Evolutionary conservation across 257 asterid genomes (phyloP).

Genomic region (Solanum boliviense): DNA sequence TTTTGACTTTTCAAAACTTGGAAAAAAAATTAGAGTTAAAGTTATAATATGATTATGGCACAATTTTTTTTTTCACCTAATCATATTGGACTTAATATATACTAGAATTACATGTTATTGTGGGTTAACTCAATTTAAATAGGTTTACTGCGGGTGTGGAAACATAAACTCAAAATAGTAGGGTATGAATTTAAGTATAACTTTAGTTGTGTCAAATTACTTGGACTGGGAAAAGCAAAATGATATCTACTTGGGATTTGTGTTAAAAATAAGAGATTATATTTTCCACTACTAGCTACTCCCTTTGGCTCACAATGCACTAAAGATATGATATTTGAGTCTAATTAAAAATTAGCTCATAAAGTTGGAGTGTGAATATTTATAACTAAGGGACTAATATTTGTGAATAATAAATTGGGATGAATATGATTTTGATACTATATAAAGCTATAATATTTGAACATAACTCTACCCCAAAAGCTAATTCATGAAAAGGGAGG

Average conservation of each 20-base stretch:
- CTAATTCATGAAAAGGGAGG: no score
- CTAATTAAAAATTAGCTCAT: no score
- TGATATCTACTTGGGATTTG: neutral
- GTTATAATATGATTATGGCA: neutral
- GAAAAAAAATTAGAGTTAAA: no score
- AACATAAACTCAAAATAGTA: neutral
- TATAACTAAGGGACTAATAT: no score
- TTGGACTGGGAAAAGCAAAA: neutral
- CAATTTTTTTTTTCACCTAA: neutral
- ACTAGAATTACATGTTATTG: neutral
- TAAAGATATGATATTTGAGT: no score
- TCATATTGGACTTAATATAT: neutral
- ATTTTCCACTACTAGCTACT: neutral
- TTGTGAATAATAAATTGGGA: no score
- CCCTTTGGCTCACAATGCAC: neutral
- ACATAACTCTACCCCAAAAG: no score
- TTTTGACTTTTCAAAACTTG: neutral
- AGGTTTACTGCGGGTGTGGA: neutral
- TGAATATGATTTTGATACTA: no score
- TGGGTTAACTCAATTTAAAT: neutral
- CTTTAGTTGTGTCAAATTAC: neutral
- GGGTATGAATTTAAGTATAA: neutral
- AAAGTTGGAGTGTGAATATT: fast-evolving
- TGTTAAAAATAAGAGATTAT: neutral
- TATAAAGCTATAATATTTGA: no score